A percentile compares a stretch with the other conserved stretches of the same genome.
phyloP scores from a whole-genome alignment of 768 basidiomycete species.

The Boletus rufocinnamomeus region DNA sequence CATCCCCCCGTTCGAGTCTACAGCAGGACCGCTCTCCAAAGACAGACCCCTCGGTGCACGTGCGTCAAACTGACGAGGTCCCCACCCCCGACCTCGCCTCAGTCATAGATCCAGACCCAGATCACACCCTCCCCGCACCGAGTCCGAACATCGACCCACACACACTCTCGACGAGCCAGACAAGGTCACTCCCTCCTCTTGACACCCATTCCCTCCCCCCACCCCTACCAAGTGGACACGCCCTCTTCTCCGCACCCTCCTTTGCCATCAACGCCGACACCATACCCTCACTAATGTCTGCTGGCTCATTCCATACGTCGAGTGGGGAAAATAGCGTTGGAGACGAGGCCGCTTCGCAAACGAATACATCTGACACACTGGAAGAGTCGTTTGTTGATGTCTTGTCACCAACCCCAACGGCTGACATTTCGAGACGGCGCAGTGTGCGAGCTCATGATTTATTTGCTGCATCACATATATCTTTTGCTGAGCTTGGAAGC shows the following conservation, averaged over 20 bases:
- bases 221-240: constrained; percentile 2
- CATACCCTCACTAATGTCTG: not conserved
- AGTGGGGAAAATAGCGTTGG: not conserved
- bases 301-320: not conserved
- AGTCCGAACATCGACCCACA: not conserved
- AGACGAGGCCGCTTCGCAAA: not conserved
- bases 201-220: constrained; percentile 13
- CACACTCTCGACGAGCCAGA: not conserved
- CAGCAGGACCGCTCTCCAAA: not conserved
- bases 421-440: constrained; percentile 12
- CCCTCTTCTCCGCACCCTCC: constrained; percentile 5
- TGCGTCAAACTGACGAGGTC: not conserved
- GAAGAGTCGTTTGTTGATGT: constrained; percentile 21
- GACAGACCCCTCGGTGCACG: not conserved
- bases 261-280: not conserved
- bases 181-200: constrained; percentile 6
- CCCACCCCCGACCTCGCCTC: not conserved
- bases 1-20: not conserved
- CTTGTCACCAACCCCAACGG: constrained; percentile 21
- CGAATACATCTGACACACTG: constrained; percentile 4
- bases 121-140: not conserved
- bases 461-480: constrained; percentile 30
- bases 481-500: constrained; percentile 30
- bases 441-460: constrained; percentile 28
- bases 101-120: not conserved